Conservation (phyloP, 768 basidiomycete genomes). For the Hydnum rufescens region DNA sequence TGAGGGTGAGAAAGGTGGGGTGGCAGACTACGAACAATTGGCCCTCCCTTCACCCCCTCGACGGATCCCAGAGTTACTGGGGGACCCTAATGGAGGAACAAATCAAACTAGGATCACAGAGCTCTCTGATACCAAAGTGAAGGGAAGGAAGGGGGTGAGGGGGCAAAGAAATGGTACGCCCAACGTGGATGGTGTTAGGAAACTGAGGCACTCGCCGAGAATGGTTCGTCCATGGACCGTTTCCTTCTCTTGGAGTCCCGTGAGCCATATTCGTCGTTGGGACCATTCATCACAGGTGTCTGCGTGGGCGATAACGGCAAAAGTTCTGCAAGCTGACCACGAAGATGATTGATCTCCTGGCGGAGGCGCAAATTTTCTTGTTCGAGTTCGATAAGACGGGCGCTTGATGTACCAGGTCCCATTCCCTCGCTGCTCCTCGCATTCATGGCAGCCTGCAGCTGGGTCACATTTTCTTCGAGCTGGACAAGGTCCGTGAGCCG, state of each 20-base stretch:
- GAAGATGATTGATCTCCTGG: slow-evolving; percentile 35
- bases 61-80: background rate
- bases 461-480: slow-evolving; percentile 74
- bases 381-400: slow-evolving; percentile 34
- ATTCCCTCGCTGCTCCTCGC: background rate
- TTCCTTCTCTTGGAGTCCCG: slow-evolving; percentile 3
- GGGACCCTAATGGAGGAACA: slow-evolving; percentile 2
- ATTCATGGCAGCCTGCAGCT: slow-evolving; percentile 36
- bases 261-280: background rate
- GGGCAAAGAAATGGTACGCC: background rate
- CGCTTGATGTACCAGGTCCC: slow-evolving; percentile 1
- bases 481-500: slow-evolving; percentile 16
- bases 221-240: slow-evolving; percentile 23
- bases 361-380: slow-evolving; percentile 51
- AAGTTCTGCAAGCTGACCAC: background rate
- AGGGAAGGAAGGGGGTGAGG: background rate
- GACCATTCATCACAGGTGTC: background rate
- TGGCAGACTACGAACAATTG: background rate
- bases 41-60: background rate
- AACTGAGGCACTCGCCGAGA: slow-evolving; percentile 63
- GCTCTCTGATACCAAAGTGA: slow-evolving; percentile 1
- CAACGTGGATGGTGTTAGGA: slow-evolving; percentile 10
- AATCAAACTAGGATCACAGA: slow-evolving; percentile 11
- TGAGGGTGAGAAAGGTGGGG: background rate
- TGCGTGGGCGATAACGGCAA: background rate